Percentiles rank a stretch among this genome's conserved stretches.
phyloP scores from a whole-genome alignment of 1,284 basidiomycete species.

The Boletus nobilissimus region DNA sequence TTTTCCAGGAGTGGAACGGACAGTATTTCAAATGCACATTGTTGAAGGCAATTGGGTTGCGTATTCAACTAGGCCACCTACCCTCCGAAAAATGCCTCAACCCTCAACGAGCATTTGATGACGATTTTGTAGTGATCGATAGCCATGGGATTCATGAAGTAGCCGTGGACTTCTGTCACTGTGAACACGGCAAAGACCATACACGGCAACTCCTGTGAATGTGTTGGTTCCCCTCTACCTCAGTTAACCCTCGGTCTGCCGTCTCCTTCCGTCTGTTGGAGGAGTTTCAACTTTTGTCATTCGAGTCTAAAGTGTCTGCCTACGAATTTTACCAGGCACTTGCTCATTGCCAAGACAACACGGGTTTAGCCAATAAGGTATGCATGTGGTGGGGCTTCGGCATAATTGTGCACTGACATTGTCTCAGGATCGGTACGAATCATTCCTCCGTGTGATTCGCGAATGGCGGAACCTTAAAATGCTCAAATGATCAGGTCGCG shows the following conservation, averaged over 20 bases:
- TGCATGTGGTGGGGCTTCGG: background rate
- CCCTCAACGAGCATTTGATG: background rate
- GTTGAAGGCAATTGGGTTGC: background rate
- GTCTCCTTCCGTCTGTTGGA: conserved; percentile 39
- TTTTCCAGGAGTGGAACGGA: background rate
- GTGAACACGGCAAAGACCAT: conserved; percentile 13
- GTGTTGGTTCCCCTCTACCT: conserved; percentile 37
- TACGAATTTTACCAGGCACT: conserved; percentile 42
- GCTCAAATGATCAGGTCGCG: conserved; percentile 41
- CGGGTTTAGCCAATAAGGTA: background rate
- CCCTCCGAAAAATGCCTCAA: background rate
- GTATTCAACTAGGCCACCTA: background rate
- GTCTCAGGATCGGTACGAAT: conserved; percentile 39
- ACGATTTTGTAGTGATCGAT: conserved; percentile 1
- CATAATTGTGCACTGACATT: background rate
- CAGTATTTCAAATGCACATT: background rate
- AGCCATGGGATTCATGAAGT: conserved; percentile 22
- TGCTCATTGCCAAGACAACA: conserved; percentile 35
- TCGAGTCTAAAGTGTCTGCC: conserved; percentile 38
- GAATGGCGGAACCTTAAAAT: conserved; percentile 45
- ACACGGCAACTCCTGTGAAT: conserved; percentile 36
- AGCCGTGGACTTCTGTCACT: conserved; percentile 37
- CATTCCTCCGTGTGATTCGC: conserved; percentile 35
- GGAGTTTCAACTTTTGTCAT: conserved; percentile 39
- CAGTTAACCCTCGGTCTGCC: conserved; percentile 34